Evolutionary conservation across 2,329 filamentous ascomycete species (phyloP), one percentile per base, ranked within the genome.

Genomic region (Sporothrix luriei): DNA sequence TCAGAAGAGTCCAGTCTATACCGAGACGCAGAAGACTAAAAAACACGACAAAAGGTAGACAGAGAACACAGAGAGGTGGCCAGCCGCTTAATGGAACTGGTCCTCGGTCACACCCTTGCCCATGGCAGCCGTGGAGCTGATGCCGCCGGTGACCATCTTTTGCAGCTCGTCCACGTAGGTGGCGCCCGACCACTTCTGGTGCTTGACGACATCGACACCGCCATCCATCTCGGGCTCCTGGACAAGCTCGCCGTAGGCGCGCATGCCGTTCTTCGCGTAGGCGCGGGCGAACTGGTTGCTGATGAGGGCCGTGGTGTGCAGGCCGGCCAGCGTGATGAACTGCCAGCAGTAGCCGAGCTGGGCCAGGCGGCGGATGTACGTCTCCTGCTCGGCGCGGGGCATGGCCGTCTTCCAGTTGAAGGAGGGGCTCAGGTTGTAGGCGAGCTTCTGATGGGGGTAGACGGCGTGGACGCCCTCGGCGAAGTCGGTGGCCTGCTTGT

Each of bases 401-500:
- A 97, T 97, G 76, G 94, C 95, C 70, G 93, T 87, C 85, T 98
- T 98, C 95, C 95, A 99, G 88, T 99, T 99, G 90, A 99, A 99
- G 3, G 93, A 97, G 40, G 95, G 95, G 0, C 93, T 97, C 73
- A 99, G 90, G 85, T 99, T 99, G 85, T 99, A 99, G 5, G 95
- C 91, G 71, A 99, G 91, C 91, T 99, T 99, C 81, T 97, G 92
- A 82, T 99, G 91, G 0, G 95, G 95, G 88, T 91, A 97, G 11
- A 93, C 92, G 69, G 93, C 91, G 81, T 98, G 95, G 52, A 99
- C 94, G 65, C 95, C 94, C 55, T 91, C 86, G 43, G 95, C 94
- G 76, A 99, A 99, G 78, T 97, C 91, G 83, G 93, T 88, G 29
- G 95, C 95, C 83, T 98, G 95, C 65, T 85, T 85, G 79, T 85